Conservation (phyloP, 176 grass and related monocot species). For the Rhipidocladum racemiflorum region DNA sequence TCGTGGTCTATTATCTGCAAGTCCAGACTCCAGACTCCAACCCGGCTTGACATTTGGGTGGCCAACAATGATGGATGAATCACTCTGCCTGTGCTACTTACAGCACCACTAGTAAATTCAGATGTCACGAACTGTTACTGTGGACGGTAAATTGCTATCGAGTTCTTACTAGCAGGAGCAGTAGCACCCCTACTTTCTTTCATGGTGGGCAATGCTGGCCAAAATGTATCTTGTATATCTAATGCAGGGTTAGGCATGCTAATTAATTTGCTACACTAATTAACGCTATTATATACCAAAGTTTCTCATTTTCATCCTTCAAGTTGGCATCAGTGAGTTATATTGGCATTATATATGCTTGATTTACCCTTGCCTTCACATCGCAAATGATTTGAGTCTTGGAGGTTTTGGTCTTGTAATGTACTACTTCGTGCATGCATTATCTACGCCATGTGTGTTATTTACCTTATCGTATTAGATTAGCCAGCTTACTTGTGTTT, state of each 20-base stretch:
- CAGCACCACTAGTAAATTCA: not conserved
- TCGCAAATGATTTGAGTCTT: not conserved
- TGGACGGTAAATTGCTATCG: not conserved
- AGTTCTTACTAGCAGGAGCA: not conserved
- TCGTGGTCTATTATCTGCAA: not conserved
- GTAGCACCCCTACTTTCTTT: not conserved
- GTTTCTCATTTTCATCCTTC: not conserved
- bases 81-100: not conserved
- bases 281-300: not conserved
- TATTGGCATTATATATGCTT: not conserved
- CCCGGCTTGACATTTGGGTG: not conserved
- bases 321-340: not conserved
- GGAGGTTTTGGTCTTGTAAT: not conserved
- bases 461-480: not conserved
- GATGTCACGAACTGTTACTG: not conserved
- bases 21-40: no score
- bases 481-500: slow-evolving; percentile 1
- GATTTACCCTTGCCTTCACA: not conserved
- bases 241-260: not conserved
- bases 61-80: not conserved
- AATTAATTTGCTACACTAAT: not conserved
- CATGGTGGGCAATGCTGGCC: not conserved
- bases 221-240: not conserved
- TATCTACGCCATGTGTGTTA: no score
- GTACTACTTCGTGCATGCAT: not conserved